These are phyloP conservation scores for Yarrowia galli DNA, from an alignment of 1,139 yeast genomes.

Conservation along the genomic window DNA sequence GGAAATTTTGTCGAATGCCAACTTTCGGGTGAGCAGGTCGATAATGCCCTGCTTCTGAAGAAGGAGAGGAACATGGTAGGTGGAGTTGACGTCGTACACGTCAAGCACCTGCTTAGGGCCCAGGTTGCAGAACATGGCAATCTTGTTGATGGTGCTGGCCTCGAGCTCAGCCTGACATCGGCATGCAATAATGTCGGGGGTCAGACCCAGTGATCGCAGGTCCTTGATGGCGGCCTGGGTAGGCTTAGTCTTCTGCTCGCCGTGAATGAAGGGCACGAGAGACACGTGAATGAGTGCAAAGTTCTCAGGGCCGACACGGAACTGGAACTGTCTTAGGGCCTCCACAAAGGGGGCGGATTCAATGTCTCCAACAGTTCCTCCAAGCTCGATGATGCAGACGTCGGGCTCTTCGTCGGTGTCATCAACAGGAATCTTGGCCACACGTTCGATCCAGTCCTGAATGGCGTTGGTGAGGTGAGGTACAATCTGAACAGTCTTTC, in stretches of 20 bases:
- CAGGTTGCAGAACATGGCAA: conserved; percentile 99
- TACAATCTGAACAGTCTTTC: conserved; percentile 99
- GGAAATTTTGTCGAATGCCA: conserved; percentile 62
- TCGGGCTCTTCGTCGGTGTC: conserved; percentile 86
- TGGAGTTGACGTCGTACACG: conserved; percentile 95
- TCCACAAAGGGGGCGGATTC: conserved; percentile 99
- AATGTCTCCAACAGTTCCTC: conserved; percentile 99
- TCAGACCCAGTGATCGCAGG: conserved; percentile 90
- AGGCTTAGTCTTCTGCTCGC: conserved; percentile 98
- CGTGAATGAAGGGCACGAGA: conserved; percentile 95
- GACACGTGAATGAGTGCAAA: conserved; percentile 97
- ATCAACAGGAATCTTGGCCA: conserved; percentile 90
- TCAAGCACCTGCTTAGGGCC: conserved; percentile 97
- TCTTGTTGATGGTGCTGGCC: conserved; percentile 84
- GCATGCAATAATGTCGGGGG: conserved; percentile 97
- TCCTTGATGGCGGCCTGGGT: conserved; percentile 99
- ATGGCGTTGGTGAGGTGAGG: conserved; percentile 97
- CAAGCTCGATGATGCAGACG: conserved; percentile 93
- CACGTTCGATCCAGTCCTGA: conserved; percentile 98
- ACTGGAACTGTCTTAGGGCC: conserved; percentile 98
- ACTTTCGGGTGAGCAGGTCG: conserved; percentile 73
- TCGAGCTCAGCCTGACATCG: conserved; percentile 90
- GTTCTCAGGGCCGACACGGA: conserved; percentile 91
- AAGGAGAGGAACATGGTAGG: conserved; percentile 95
- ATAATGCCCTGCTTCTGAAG: conserved; percentile 87